Evolutionary conservation across 768 basidiomycete species (phyloP).

Genomic region (Xerocomellus amylosporus): DNA sequence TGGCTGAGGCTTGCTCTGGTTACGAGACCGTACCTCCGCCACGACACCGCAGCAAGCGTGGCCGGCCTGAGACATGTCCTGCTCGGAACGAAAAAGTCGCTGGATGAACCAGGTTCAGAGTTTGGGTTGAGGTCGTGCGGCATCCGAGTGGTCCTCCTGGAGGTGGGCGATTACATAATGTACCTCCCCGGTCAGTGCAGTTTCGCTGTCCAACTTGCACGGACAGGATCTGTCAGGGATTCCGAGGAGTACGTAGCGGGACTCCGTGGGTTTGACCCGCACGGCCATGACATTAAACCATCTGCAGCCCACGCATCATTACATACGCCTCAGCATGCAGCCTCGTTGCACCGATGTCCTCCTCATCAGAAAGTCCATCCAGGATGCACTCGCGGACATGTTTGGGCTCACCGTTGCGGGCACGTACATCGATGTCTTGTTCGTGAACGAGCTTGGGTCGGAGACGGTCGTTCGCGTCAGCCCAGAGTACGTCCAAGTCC

Average conservation of each 20-base stretch:
- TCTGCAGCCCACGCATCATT: slow-evolving; percentile 22
- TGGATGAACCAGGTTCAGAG: slow-evolving; percentile 1
- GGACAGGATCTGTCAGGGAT: not conserved
- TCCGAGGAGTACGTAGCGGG: not conserved
- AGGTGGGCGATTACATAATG: slow-evolving; percentile 23
- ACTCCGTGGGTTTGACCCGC: not conserved
- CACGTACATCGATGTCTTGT: slow-evolving; percentile 58
- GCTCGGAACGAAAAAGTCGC: not conserved
- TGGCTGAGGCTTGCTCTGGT: slow-evolving; percentile 54
- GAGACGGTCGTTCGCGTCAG: slow-evolving; percentile 24
- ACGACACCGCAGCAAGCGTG: slow-evolving; percentile 50
- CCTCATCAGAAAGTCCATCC: slow-evolving; percentile 50
- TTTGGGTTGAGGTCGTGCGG: slow-evolving; percentile 10
- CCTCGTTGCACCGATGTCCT: slow-evolving; percentile 40
- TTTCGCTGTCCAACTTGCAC: no score
- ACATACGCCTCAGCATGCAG: slow-evolving; percentile 23
- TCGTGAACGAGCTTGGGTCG: slow-evolving; percentile 35
- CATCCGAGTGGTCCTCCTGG: slow-evolving; percentile 7
- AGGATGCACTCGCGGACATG: slow-evolving; percentile 50
- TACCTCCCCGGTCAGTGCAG: not conserved
- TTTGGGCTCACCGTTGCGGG: slow-evolving; percentile 54
- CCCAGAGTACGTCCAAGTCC: slow-evolving; percentile 14
- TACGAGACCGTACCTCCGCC: slow-evolving; percentile 43
- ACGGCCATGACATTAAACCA: slow-evolving; percentile 16
- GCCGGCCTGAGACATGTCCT: slow-evolving; percentile 16